Base-by-base conservation (phyloP, 352 stramenopile genomes). In the Phytophthora megakarya region DNA sequence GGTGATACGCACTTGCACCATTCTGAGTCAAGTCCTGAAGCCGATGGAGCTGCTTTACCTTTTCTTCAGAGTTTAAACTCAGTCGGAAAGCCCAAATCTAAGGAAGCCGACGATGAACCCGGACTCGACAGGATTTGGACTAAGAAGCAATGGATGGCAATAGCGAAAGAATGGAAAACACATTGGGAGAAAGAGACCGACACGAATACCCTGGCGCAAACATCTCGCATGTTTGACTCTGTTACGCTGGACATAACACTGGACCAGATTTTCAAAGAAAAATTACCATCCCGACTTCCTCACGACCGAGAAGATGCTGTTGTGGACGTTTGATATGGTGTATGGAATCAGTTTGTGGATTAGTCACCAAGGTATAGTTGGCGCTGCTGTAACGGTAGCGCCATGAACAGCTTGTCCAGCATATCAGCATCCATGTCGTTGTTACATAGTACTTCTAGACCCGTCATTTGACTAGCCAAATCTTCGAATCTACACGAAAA, bases 191-290 rank as follows among this genome's bases (percentile, higher is more conserved):
- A 67, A 62, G 78, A 88, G 48, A 82, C 68, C 1, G 61, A 82
- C 18, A 65, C 61, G 3, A 71, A 63, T 28, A 70, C 70, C 16
- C 42, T 73, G 21, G 33, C 74, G 26, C 69, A 78, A 30, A 73
- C 44, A 16, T 71, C 73, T 19, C 44, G 56, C 28, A 46, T 75
- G 37, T 52, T 84, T 39, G 54, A 86, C 32, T 45, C 65, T n/a
- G 63, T 81, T 44, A 57, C 70, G 12, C 26, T 59, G 33, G 59
- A 75, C 44, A 30, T 92, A 40, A 75, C 73, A 5, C 59, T 92
- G 21, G 75, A 88, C 21, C 72, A 91, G 48, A 78, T 90, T 51
- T 92, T 92, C 51, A 91, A 90, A 21, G 81, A 90, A 33, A 90
- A 89, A 50, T 61, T 92, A 32, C 76, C 75, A 16, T 92, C 84